These are phyloP conservation scores for Podospora tetraspora DNA, from an alignment of 495 filamentous ascomycete species.

Conservation along the genomic window DNA sequence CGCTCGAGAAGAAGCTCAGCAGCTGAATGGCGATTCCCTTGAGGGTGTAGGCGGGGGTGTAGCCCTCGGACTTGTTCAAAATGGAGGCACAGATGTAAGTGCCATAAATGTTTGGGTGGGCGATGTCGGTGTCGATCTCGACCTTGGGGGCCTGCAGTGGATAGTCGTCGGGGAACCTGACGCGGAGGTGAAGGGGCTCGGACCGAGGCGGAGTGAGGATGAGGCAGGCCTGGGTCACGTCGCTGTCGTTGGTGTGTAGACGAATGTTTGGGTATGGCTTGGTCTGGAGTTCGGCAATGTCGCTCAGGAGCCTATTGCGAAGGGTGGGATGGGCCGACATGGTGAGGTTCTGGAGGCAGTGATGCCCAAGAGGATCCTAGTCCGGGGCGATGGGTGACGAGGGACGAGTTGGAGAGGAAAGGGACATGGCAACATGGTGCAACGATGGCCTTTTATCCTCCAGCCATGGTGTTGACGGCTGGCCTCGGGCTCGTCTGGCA, in stretches of 20 bases:
- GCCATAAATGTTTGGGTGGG: slow-evolving; percentile 50
- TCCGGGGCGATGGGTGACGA: too few relatives aligned
- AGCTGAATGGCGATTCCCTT: slow-evolving; percentile 49
- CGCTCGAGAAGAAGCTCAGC: slow-evolving; percentile 57
- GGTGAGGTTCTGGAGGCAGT: neutral
- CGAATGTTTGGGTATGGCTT: slow-evolving; percentile 45
- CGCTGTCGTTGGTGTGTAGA: slow-evolving; percentile 30
- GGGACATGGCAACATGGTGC: neutral
- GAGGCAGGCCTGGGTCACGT: slow-evolving; percentile 38
- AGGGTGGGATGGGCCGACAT: slow-evolving; percentile 4
- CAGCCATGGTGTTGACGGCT: neutral
- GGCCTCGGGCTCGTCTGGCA: neutral
- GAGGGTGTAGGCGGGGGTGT: slow-evolving; percentile 48
- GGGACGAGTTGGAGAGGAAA: neutral
- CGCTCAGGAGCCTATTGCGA: slow-evolving; percentile 32
- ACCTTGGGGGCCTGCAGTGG: slow-evolving; percentile 40
- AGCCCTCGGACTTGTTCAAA: slow-evolving; percentile 36
- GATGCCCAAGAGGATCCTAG: neutral
- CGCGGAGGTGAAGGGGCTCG: slow-evolving; percentile 32
- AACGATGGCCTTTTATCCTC: neutral
- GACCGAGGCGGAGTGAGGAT: slow-evolving; percentile 35
- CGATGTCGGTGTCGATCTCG: slow-evolving; percentile 46
- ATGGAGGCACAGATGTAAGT: slow-evolving; percentile 48
- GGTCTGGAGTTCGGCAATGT: slow-evolving; percentile 43
- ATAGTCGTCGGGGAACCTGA: slow-evolving; percentile 31